Conservation (phyloP, 306 rosid species). For the Gleditsia sinensis region DNA sequence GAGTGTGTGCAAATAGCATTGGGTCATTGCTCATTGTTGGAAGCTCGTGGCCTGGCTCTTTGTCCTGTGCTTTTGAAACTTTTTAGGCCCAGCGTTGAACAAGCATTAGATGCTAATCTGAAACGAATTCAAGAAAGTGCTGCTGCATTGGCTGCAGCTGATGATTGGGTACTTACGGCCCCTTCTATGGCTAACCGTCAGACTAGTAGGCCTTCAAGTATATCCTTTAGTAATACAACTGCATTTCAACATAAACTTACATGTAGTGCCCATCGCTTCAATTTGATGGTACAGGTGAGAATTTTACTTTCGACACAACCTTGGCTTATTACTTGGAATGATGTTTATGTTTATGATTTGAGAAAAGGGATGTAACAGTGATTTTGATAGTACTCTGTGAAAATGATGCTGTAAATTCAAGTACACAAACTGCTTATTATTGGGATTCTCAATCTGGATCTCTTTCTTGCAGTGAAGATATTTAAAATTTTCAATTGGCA, state of each 20-base stretch:
- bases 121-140: constrained; percentile 95
- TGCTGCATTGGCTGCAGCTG: constrained; percentile 96
- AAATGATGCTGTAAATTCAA: neutral
- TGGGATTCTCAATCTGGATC: neutral
- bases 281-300: constrained; percentile 97
- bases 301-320: constrained; percentile 21
- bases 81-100: constrained; percentile 96
- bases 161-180: constrained; percentile 83
- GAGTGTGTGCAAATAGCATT: constrained; percentile 99
- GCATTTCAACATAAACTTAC: constrained; percentile 86
- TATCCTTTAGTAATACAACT: constrained; percentile 49
- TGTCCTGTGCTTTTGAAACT: constrained; percentile 89
- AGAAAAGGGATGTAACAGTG: constrained; percentile 13
- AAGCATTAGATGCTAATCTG: constrained; percentile 90
- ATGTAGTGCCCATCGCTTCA: constrained; percentile 93
- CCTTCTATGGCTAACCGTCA: constrained; percentile 67
- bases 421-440: constrained; percentile 12
- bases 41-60: constrained; percentile 92
- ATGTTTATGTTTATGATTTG: constrained; percentile 12
- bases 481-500: neutral
- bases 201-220: constrained; percentile 60
- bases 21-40: constrained; percentile 95
- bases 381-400: constrained; percentile 13
- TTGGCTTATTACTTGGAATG: constrained; percentile 14
- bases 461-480: neutral